Evolutionary conservation across 1,139 yeast genomes (phyloP).

Genomic region (Pneumocystis jirovecii): DNA sequence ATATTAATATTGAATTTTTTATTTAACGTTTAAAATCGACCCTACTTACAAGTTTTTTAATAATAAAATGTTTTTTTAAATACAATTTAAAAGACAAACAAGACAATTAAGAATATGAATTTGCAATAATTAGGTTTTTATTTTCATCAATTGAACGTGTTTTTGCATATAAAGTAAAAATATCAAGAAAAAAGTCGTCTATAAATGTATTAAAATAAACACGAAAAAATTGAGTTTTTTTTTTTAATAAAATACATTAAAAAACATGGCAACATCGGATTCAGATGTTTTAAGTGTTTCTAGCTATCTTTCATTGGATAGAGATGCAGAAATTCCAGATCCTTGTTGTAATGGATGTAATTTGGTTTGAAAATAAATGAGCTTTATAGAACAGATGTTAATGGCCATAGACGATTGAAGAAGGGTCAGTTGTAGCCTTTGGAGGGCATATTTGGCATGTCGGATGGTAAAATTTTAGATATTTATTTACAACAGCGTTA

Average conservation of each 20-base stretch:
- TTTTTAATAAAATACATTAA: neutral
- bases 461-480: slow-evolving; percentile 34
- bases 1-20: neutral
- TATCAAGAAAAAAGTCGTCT: neutral
- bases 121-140: neutral
- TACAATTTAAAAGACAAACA: neutral
- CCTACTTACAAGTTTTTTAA: neutral
- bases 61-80: too few species aligned
- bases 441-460: slow-evolving; percentile 54
- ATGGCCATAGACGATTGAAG: slow-evolving; percentile 5
- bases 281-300: neutral
- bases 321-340: neutral
- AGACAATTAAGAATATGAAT: neutral
- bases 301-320: neutral
- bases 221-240: neutral
- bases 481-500: neutral
- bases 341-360: slow-evolving; percentile 1
- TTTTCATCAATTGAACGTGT: neutral
- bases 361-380: neutral
- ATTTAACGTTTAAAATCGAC: neutral
- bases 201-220: neutral
- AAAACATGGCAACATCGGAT: neutral
- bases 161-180: too few species aligned
- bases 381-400: neutral
- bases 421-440: slow-evolving; percentile 13